Evolutionary conservation across 768 basidiomycete genomes (phyloP).

Genomic region (Hypsizygus marmoreus): DNA sequence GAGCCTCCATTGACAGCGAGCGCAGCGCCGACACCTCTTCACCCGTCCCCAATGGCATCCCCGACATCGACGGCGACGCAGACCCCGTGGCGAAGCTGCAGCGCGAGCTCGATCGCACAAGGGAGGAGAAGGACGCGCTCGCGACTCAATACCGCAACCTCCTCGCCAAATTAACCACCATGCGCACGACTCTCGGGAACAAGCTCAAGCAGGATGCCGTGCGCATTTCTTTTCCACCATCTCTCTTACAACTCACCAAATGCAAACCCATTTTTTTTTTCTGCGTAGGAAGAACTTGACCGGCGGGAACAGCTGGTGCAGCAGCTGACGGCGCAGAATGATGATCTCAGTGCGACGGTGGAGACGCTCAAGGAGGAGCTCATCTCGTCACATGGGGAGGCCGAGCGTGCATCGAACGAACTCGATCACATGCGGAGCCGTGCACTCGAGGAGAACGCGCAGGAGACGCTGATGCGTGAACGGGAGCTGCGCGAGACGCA

Average conservation of each 20-base stretch:
- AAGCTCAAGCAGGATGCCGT: constrained; percentile 97
- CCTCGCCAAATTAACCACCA: constrained; percentile 85
- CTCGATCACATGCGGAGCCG: constrained; percentile 67
- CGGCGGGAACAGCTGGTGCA: constrained; percentile 84
- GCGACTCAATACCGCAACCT: constrained; percentile 85
- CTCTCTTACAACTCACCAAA: not conserved
- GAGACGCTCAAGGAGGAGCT: constrained; percentile 84
- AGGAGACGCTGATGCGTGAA: constrained; percentile 72
- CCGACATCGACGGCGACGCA: constrained; percentile 37
- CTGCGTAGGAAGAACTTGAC: constrained; percentile 93
- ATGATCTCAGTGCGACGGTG: constrained; percentile 69
- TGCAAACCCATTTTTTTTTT: constrained; percentile 18
- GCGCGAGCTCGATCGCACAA: constrained; percentile 71
- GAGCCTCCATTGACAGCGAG: constrained; percentile 52
- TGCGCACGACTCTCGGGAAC: constrained; percentile 92
- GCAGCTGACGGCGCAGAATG: constrained; percentile 75
- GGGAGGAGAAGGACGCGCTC: constrained; percentile 87
- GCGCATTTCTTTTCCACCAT: constrained; percentile 27
- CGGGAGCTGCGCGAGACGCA: constrained; percentile 80
- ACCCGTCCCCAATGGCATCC: constrained; percentile 30
- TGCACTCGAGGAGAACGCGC: constrained; percentile 65
- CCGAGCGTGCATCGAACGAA: constrained; percentile 67
- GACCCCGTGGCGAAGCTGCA: constrained; percentile 65
- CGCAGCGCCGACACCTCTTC: constrained; percentile 30
- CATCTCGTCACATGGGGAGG: constrained; percentile 72